Percentiles rank a stretch among this genome's conserved stretches.
phyloP scores from a whole-genome alignment of 2,329 filamentous ascomycete species.

The Penicillium hesseltinei region DNA sequence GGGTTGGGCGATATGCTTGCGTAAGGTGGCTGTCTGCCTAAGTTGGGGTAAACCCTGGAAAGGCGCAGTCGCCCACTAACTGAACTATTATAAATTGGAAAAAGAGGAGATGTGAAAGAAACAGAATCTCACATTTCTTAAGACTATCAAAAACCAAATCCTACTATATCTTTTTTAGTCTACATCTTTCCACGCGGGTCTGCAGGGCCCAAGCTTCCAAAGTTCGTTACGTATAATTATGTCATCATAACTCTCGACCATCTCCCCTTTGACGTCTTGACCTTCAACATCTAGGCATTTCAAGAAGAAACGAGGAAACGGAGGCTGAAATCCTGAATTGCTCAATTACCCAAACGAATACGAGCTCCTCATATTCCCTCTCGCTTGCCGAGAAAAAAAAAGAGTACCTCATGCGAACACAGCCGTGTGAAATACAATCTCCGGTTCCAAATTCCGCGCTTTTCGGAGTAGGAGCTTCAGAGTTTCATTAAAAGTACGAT shows the following conservation, averaged over 20 bases:
- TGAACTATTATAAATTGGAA: background rate
- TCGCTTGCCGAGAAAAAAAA: constrained; percentile 7
- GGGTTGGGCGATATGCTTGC: constrained; percentile 14
- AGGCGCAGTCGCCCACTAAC: constrained; percentile 2
- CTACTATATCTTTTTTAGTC: background rate
- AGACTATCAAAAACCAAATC: background rate
- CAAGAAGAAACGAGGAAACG: background rate
- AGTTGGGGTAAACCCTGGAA: constrained; percentile 1
- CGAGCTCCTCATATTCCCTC: constrained; percentile 2
- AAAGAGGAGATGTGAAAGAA: background rate
- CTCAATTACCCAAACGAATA: background rate
- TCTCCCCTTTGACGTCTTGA: constrained; percentile 12
- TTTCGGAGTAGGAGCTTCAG: constrained; percentile 15
- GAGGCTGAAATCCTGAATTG: background rate
- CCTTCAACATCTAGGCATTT: background rate
- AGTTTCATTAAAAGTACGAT: constrained; percentile 22
- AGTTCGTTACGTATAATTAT: constrained; percentile 26
- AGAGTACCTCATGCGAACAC: constrained; percentile 29
- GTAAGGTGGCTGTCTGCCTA: constrained; percentile 23
- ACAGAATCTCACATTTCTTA: background rate
- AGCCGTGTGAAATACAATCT: constrained; percentile 26
- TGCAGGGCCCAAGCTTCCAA: constrained; percentile 16
- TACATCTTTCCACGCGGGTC: constrained; percentile 10
- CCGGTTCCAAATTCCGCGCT: constrained; percentile 22
- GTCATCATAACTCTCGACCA: constrained; percentile 22